A percentile compares a stretch with the other conserved stretches of the same genome.
Conservation (phyloP, 495 filamentous ascomycete species). For the Lepraria neglecta region DNA sequence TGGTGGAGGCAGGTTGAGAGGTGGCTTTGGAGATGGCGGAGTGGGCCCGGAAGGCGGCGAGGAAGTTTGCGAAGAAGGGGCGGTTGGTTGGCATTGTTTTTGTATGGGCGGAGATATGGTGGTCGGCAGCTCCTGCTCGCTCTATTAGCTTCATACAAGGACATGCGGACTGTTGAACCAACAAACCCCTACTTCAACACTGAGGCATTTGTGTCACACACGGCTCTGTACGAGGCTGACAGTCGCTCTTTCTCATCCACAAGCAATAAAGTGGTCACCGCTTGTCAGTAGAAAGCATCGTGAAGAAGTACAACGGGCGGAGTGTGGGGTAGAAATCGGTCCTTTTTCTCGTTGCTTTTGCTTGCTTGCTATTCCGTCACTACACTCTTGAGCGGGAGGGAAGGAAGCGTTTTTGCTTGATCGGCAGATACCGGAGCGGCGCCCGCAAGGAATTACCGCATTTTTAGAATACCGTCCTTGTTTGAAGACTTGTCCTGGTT, state of each 20-base stretch:
- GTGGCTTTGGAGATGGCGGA: slow-evolving; percentile 32
- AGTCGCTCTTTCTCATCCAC: neutral
- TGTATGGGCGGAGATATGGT: slow-evolving; percentile 6
- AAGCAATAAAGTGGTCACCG: neutral
- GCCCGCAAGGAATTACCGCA: neutral
- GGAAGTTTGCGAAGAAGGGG: slow-evolving; percentile 79
- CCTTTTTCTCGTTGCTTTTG: slow-evolving; percentile 10
- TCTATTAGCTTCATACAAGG: neutral
- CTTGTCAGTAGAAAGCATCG: neutral
- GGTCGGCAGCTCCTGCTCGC: neutral
- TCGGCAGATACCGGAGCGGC: slow-evolving; percentile 11
- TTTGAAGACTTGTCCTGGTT: neutral
- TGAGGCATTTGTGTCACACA: slow-evolving; percentile 15
- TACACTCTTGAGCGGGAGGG: neutral
- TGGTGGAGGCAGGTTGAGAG: slow-evolving; percentile 27
- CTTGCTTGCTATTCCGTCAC: neutral
- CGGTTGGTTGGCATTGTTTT: slow-evolving; percentile 64
- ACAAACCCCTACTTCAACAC: neutral
- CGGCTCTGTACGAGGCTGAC: slow-evolving; percentile 2
- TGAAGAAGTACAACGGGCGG: neutral
- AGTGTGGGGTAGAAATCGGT: slow-evolving; percentile 14
- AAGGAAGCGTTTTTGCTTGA: neutral
- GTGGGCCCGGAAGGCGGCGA: slow-evolving; percentile 71
- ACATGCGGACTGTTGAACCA: neutral
- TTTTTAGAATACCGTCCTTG: neutral